Conservation (phyloP, 371 early-diverging fungal species). For the Furculomyces boomerangus region DNA sequence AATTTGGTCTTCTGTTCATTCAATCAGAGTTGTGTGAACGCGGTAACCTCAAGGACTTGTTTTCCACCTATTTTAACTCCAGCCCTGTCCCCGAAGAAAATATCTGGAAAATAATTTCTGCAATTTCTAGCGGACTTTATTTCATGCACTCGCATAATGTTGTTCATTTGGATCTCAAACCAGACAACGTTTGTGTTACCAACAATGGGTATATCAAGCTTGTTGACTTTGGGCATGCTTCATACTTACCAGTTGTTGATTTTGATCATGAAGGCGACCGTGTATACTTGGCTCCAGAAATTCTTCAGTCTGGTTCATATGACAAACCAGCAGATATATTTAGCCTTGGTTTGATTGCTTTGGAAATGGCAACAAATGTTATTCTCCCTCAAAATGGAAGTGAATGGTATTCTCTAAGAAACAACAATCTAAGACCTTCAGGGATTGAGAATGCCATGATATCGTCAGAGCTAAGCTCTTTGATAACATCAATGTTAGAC, state of each 20-base stretch:
- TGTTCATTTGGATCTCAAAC: slow-evolving; percentile 78
- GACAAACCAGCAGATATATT: slow-evolving; percentile 79
- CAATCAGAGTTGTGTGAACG: slow-evolving; percentile 78
- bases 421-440: slow-evolving; percentile 45
- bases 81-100: slow-evolving; percentile 35
- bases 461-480: slow-evolving; percentile 24
- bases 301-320: slow-evolving; percentile 47
- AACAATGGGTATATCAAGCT: slow-evolving; percentile 41
- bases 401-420: slow-evolving; percentile 66
- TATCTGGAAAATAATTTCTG: slow-evolving; percentile 63
- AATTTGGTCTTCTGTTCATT: slow-evolving; percentile 66
- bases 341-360: slow-evolving; percentile 77
- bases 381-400: slow-evolving; percentile 69
- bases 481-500: slow-evolving; percentile 45
- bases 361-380: slow-evolving; percentile 69
- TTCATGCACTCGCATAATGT: slow-evolving; percentile 51
- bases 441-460: slow-evolving; percentile 16
- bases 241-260: slow-evolving; percentile 36
- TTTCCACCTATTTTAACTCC: slow-evolving; percentile 13
- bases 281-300: slow-evolving; percentile 87
- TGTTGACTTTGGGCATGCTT: slow-evolving; percentile 76
- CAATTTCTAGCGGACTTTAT: slow-evolving; percentile 48
- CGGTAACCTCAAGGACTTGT: slow-evolving; percentile 26
- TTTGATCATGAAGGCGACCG: slow-evolving; percentile 72
- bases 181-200: slow-evolving; percentile 46